Percentiles rank a stretch among this genome's conserved stretches.
Evolutionary conservation across 192 early-diverging fungal species (phyloP).

Genomic region (Lunasporangiospora selenospora): DNA sequence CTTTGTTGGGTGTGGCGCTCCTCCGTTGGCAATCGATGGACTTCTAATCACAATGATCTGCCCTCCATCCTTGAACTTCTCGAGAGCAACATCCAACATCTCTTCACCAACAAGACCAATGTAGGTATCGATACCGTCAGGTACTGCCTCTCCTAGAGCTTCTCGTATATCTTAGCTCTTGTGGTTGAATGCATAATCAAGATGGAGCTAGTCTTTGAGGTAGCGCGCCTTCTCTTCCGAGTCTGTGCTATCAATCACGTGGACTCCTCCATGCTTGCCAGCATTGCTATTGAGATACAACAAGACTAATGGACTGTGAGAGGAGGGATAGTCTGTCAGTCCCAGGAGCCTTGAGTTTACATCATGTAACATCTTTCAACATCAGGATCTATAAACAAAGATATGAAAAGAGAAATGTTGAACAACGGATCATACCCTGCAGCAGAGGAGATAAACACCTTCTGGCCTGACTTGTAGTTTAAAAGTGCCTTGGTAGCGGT

Average conservation of each 20-base stretch:
- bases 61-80: conserved; percentile 66
- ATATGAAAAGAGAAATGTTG: background rate
- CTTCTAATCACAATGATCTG: conserved; percentile 76
- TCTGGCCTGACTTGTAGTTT: conserved; percentile 79
- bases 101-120: conserved; percentile 88
- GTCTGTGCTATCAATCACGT: conserved; percentile 83
- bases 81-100: conserved; percentile 78
- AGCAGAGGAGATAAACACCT: conserved; percentile 81
- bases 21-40: conserved; percentile 73
- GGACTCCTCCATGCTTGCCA: conserved; percentile 73
- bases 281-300: too few relatives aligned
- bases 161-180: conserved; percentile 66
- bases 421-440: conserved; percentile 63
- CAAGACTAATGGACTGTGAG: too few relatives aligned
- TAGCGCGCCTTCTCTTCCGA: conserved; percentile 81
- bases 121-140: conserved; percentile 87
- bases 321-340: too few relatives aligned
- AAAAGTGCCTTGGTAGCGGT: conserved; percentile 63
- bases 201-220: conserved; percentile 67
- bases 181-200: conserved; percentile 90
- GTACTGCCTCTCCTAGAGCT: conserved; percentile 66
- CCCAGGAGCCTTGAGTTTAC: too few relatives aligned
- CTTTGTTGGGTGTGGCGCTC: conserved; percentile 55
- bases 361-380: too few relatives aligned
- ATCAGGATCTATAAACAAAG: background rate